Conservation (phyloP, 31 red algal genomes). For the Pterothamnion heteromorphum region DNA sequence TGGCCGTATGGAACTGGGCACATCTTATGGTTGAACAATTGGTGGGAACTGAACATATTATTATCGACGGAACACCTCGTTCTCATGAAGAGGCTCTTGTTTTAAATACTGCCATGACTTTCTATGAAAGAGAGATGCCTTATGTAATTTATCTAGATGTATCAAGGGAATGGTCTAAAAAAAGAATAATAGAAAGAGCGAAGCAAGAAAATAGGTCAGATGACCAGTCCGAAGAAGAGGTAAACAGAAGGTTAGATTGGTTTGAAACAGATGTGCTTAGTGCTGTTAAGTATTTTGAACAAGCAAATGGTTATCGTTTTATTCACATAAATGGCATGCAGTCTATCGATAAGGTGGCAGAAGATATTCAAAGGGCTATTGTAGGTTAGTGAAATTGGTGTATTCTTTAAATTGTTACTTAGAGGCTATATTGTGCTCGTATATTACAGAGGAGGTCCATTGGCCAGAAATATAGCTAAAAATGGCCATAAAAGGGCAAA, state of each 20-base stretch:
- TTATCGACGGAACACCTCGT: not conserved
- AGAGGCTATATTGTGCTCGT: not conserved
- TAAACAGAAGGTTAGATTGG: too few relatives aligned
- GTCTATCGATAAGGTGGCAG: too few relatives aligned
- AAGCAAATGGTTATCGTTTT: too few relatives aligned
- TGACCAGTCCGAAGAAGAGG: too few relatives aligned
- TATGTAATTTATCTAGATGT: not conserved
- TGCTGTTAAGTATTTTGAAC: too few relatives aligned
- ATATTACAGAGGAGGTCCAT: not conserved
- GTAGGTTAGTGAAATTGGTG: not conserved
- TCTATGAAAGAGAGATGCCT: not conserved
- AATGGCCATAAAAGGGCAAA: not conserved
- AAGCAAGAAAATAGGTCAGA: too few relatives aligned
- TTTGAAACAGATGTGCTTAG: too few relatives aligned
- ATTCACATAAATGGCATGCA: too few relatives aligned
- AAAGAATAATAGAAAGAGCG: not conserved
- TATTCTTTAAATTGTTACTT: not conserved
- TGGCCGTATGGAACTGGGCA: not conserved
- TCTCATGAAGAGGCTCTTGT: not conserved
- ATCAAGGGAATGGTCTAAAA: not conserved
- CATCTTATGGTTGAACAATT: not conserved
- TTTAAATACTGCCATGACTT: not conserved
- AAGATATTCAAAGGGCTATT: not conserved
- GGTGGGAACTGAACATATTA: not conserved
- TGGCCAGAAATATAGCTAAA: not conserved